Conservation (phyloP, 768 basidiomycete genomes). For the Amanita inopinata region DNA sequence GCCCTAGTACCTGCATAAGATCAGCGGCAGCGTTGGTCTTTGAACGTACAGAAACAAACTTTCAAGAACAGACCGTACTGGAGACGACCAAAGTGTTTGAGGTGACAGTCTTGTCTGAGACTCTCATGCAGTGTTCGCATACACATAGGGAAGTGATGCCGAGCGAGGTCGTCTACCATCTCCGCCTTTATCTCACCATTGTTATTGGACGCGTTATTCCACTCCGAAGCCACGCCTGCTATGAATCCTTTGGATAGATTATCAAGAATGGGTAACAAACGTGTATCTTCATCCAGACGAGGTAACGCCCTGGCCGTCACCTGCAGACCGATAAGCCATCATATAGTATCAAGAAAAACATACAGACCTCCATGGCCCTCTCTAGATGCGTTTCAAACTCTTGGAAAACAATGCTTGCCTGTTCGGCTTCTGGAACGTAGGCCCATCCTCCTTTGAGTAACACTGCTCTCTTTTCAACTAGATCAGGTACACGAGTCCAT, state of each 20-base stretch:
- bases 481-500: conserved; percentile 92
- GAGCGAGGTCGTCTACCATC: conserved; percentile 83
- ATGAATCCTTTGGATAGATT: conserved; percentile 93
- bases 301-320: conserved; percentile 79
- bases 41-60: conserved; percentile 31
- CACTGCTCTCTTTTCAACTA: conserved; percentile 75
- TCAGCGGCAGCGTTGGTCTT: background rate
- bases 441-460: conserved; percentile 75
- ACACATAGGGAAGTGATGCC: conserved; percentile 89
- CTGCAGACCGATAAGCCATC: conserved; percentile 28
- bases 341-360: background rate
- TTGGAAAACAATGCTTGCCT: conserved; percentile 79
- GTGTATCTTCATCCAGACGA: conserved; percentile 88
- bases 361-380: conserved; percentile 63
- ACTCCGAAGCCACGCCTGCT: conserved; percentile 82
- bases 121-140: conserved; percentile 87
- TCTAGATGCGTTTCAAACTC: conserved; percentile 72
- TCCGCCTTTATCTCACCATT: conserved; percentile 77
- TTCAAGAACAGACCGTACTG: conserved; percentile 95
- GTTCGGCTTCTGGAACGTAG: conserved; percentile 72
- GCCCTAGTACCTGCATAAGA: conserved; percentile 66
- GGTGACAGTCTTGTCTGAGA: conserved; percentile 66
- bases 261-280: conserved; percentile 78
- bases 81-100: conserved; percentile 87
- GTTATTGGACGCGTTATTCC: conserved; percentile 43